Percentiles rank a stretch among this genome's conserved stretches.
Evolutionary conservation across 2,329 filamentous ascomycete genomes (phyloP).

Genomic region (Plectosphaerella sp.): DNA sequence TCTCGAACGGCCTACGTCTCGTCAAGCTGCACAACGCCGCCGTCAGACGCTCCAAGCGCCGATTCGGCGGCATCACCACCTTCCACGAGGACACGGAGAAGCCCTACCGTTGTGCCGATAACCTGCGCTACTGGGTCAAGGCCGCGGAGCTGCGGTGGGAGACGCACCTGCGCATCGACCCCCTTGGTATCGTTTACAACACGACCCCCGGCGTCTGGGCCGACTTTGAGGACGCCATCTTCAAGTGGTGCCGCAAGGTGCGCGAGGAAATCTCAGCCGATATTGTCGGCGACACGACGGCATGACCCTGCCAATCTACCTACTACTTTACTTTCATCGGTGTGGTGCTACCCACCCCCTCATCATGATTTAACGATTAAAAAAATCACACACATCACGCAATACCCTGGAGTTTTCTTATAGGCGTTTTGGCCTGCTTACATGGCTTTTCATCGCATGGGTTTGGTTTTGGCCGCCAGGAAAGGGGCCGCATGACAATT

Average conservation of each 20-base stretch:
- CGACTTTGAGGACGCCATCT: constrained; percentile 76
- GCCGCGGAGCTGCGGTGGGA: constrained; percentile 94
- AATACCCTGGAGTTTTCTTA: background rate
- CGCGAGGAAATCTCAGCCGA: constrained; percentile 79
- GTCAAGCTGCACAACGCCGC: constrained; percentile 87
- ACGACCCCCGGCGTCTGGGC: constrained; percentile 67
- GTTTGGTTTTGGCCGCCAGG: no score
- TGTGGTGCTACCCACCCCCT: background rate
- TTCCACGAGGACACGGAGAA: constrained; percentile 93
- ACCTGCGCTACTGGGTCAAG: constrained; percentile 93
- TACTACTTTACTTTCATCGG: background rate
- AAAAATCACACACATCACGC: background rate
- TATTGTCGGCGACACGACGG: constrained; percentile 20
- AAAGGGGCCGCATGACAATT: no score
- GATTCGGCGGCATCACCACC: constrained; percentile 82
- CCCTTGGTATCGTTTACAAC: constrained; percentile 80
- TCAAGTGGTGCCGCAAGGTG: constrained; percentile 78
- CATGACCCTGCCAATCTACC: background rate
- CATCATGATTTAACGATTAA: background rate
- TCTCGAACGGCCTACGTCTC: constrained; percentile 77
- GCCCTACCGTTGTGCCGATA: constrained; percentile 90
- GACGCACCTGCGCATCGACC: constrained; percentile 75
- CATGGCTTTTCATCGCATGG: no score
- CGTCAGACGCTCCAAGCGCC: constrained; percentile 76
- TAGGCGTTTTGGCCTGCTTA: no score